Evolutionary conservation across 2,329 filamentous ascomycete genomes (phyloP).

Genomic region (Colletotrichum incanum): DNA sequence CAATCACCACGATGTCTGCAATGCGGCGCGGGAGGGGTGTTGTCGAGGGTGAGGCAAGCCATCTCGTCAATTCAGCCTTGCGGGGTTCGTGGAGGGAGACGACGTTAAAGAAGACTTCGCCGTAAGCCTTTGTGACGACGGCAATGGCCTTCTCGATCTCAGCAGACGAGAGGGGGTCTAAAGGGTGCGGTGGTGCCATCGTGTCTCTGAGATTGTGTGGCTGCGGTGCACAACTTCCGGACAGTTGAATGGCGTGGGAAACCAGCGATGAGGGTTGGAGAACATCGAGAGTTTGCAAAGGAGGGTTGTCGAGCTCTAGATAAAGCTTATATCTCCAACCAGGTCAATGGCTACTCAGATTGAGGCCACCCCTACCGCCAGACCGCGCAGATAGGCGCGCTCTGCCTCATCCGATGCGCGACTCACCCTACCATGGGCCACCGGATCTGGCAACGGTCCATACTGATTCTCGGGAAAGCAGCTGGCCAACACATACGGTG

Average conservation of each 20-base stretch:
- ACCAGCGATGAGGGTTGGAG: conserved; percentile 1
- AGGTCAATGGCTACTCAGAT: not conserved
- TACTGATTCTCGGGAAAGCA: not conserved
- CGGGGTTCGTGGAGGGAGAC: conserved; percentile 88
- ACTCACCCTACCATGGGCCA: conserved; percentile 15
- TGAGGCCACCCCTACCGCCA: conserved; percentile 16
- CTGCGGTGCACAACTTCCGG: not conserved
- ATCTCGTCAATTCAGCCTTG: conserved; percentile 86
- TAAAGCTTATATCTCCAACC: conserved; percentile 29
- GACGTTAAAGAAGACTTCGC: conserved; percentile 86
- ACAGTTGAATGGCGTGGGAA: not conserved
- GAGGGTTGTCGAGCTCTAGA: conserved; percentile 19
- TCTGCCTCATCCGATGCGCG: conserved; percentile 18
- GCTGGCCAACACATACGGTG: conserved; percentile 2
- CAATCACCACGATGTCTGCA: conserved; percentile 89
- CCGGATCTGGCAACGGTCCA: conserved; percentile 25
- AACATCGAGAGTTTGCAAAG: no score
- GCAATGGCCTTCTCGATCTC: conserved; percentile 83
- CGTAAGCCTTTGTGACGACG: conserved; percentile 78
- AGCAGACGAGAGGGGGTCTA: conserved; percentile 80
- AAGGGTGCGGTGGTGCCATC: conserved; percentile 68
- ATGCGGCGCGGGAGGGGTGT: conserved; percentile 77
- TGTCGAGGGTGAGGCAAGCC: conserved; percentile 77
- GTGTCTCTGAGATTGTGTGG: not conserved
- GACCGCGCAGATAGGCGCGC: conserved; percentile 28